These are phyloP conservation scores for Dryas drummondii DNA, from an alignment of 306 rosid species.

Conservation along the genomic window DNA sequence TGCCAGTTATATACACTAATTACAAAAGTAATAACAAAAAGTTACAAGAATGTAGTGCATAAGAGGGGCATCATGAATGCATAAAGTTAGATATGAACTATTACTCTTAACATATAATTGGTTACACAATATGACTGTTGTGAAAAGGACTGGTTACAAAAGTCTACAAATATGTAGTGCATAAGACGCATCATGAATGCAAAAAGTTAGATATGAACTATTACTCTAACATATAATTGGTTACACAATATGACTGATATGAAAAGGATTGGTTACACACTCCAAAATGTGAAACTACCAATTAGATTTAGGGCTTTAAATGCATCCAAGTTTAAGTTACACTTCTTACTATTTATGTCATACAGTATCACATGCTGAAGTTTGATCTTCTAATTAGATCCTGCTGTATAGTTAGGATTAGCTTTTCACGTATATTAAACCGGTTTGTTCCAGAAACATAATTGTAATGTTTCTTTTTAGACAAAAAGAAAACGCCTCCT, in stretches of 20 bases:
- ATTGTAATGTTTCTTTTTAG: too few species aligned
- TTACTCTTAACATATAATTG: neutral
- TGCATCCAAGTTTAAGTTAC: neutral
- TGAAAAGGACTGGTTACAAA: neutral
- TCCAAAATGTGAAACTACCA: neutral
- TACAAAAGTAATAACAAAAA: neutral
- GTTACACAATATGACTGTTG: neutral
- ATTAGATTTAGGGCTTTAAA: neutral
- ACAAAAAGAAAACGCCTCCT: too few species aligned
- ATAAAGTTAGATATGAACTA: neutral
- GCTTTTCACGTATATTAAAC: too few species aligned
- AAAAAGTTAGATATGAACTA: neutral
- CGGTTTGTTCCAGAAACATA: too few species aligned
- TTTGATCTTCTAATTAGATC: too few species aligned
- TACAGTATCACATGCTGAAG: too few species aligned
- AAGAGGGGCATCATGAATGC: conserved; percentile 13
- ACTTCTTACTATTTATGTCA: neutral
- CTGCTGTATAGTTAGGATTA: too few species aligned
- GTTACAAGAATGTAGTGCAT: neutral
- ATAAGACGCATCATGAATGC: neutral
- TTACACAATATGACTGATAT: neutral
- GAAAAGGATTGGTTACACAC: neutral
- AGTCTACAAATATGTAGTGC: neutral
- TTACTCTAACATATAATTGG: neutral
- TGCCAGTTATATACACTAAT: conserved; percentile 24